phyloP scores from a whole-genome alignment of 768 basidiomycete genomes.

The Suillus plorans region DNA sequence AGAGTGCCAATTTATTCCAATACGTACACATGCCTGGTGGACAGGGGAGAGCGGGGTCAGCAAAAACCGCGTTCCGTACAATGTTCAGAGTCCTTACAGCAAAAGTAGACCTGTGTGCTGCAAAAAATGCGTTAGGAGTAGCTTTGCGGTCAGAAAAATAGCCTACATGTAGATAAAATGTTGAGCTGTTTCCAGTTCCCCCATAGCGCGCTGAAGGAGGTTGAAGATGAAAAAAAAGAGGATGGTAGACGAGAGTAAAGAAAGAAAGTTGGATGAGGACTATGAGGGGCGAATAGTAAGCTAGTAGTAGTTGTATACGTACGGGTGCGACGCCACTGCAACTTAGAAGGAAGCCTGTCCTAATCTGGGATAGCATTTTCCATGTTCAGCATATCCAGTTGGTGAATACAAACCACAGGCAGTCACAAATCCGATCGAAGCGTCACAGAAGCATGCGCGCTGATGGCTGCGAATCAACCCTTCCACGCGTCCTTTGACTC shows the following conservation, averaged over 20 bases:
- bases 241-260: slow-evolving; percentile 11
- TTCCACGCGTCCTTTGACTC: background rate
- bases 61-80: slow-evolving; percentile 11
- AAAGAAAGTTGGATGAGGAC: slow-evolving; percentile 11
- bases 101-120: slow-evolving; percentile 77
- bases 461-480: slow-evolving; percentile 6
- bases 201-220: slow-evolving; percentile 33
- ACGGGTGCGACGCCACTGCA: slow-evolving; percentile 14
- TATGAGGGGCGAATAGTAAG: background rate
- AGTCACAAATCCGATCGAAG: background rate
- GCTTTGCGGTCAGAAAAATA: background rate
- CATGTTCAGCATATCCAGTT: background rate
- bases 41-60: slow-evolving; percentile 31
- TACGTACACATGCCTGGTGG: slow-evolving; percentile 67
- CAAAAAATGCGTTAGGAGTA: slow-evolving; percentile 14
- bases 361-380: slow-evolving; percentile 2
- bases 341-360: slow-evolving; percentile 21
- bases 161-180: slow-evolving; percentile 75
- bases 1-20: slow-evolving; percentile 20
- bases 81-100: slow-evolving; percentile 52
- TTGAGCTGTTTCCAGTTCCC: slow-evolving; percentile 56
- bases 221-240: slow-evolving; percentile 6
- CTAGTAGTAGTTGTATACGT: background rate
- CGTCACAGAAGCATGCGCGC: background rate
- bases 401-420: background rate